A percentile compares a stretch with the other conserved stretches of the same genome.
Conservation (phyloP, 371 early-diverging fungal species). For the Smittium mucronatum region DNA sequence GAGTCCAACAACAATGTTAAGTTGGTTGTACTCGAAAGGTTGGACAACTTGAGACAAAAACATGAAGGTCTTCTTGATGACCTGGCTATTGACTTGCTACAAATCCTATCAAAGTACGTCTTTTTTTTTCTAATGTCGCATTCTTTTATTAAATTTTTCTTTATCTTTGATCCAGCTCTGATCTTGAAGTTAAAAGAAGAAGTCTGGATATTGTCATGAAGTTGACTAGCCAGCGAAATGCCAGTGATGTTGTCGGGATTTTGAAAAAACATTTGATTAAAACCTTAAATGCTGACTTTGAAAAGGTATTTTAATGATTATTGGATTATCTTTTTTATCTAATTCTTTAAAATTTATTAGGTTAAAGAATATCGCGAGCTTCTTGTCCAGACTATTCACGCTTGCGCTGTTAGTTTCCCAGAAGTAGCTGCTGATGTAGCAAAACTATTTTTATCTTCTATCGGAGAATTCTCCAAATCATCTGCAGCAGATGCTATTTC, state of each 20-base stretch:
- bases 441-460: slow-evolving; percentile 78
- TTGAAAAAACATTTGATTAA: slow-evolving; percentile 85
- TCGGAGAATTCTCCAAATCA: slow-evolving; percentile 75
- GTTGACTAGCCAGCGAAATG: slow-evolving; percentile 78
- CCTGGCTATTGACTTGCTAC: slow-evolving; percentile 72
- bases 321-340: neutral
- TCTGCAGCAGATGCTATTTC: slow-evolving; percentile 91
- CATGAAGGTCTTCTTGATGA: slow-evolving; percentile 79
- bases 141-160: slow-evolving; percentile 21
- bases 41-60: slow-evolving; percentile 69
- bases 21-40: slow-evolving; percentile 82
- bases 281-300: slow-evolving; percentile 73
- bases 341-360: slow-evolving; percentile 23
- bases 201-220: slow-evolving; percentile 75
- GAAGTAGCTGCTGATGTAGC: slow-evolving; percentile 90
- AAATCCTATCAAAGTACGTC: slow-evolving; percentile 6
- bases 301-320: slow-evolving; percentile 41
- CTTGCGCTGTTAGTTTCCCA: slow-evolving; percentile 88
- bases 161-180: slow-evolving; percentile 80
- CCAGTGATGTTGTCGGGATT: slow-evolving; percentile 80
- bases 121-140: neutral
- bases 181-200: slow-evolving; percentile 88
- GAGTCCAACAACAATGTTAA: slow-evolving; percentile 96
- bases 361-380: slow-evolving; percentile 84
- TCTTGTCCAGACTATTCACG: slow-evolving; percentile 89